Conservation (phyloP, 2,329 filamentous ascomycete genomes). For the Aspergillus japonicus region DNA sequence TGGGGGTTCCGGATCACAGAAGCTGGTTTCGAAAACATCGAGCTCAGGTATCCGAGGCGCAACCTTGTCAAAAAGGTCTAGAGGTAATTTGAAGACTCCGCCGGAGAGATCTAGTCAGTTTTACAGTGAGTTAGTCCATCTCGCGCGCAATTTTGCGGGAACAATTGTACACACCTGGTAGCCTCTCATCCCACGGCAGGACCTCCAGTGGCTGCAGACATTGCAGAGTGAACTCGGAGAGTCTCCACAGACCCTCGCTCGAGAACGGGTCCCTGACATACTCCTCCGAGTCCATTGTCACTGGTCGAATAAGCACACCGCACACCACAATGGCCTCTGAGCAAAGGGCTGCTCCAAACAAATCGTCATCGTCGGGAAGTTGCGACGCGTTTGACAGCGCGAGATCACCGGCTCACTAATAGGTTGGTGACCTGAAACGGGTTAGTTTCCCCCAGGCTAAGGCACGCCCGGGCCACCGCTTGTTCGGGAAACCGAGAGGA, state of each 20-base stretch:
- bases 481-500: constrained; percentile 24
- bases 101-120: constrained; percentile 23
- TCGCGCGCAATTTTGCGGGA: neutral
- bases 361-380: constrained; percentile 12
- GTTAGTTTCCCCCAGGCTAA: constrained; percentile 12
- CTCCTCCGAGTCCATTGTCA: constrained; percentile 29
- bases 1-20: constrained; percentile 20
- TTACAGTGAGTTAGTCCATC: neutral
- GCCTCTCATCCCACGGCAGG: constrained; percentile 34
- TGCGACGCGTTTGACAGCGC: constrained; percentile 24
- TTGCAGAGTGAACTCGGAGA: constrained; percentile 40
- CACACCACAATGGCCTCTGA: neutral
- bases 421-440: neutral
- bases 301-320: neutral
- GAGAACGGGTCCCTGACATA: constrained; percentile 34
- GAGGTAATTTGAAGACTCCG: constrained; percentile 25
- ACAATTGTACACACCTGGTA: constrained; percentile 31
- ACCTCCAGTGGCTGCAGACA: constrained; percentile 37
- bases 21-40: constrained; percentile 31
- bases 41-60: constrained; percentile 32
- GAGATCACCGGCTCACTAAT: constrained; percentile 21
- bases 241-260: constrained; percentile 37
- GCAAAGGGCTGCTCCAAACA: neutral
- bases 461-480: constrained; percentile 30
- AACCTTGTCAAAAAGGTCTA: constrained; percentile 23